phyloP scores from a whole-genome alignment of 108 stramenopile species.

The Stephanodiscus minutulus region DNA sequence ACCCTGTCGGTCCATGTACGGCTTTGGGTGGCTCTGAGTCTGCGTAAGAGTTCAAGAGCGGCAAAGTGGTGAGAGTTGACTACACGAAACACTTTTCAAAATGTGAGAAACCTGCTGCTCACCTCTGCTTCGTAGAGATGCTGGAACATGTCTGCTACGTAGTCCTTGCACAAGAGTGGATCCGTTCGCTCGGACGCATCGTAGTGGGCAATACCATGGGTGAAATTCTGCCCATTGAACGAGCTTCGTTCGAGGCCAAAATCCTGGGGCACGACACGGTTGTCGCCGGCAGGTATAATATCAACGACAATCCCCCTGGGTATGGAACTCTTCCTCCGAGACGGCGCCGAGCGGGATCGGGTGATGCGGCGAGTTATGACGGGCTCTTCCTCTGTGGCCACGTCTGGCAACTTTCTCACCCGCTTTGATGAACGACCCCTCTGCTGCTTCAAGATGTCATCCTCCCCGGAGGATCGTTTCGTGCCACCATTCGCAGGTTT shows the following conservation, averaged over 20 bases:
- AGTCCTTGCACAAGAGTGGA: slow-evolving; percentile 45
- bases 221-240: slow-evolving; percentile 35
- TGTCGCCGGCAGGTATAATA: slow-evolving; percentile 11
- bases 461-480: slow-evolving; percentile 24
- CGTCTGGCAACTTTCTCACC: slow-evolving; percentile 14
- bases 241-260: slow-evolving; percentile 33
- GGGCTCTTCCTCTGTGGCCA: not conserved
- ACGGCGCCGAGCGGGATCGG: not conserved
- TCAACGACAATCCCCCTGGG: not conserved
- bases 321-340: slow-evolving; percentile 1
- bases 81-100: not conserved
- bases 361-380: slow-evolving; percentile 4
- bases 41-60: not conserved
- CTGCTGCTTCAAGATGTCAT: slow-evolving; percentile 11
- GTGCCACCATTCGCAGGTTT: slow-evolving; percentile 9
- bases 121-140: slow-evolving; percentile 75
- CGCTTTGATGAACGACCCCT: slow-evolving; percentile 17
- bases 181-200: slow-evolving; percentile 38
- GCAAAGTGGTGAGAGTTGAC: not conserved
- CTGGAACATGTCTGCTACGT: slow-evolving; percentile 88
- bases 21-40: slow-evolving; percentile 23
- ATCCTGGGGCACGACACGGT: slow-evolving; percentile 36
- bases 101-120: slow-evolving; percentile 19
- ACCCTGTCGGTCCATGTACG: slow-evolving; percentile 80
- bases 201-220: slow-evolving; percentile 47